A percentile compares a stretch with the other conserved stretches of the same genome.
phyloP scores from a whole-genome alignment of 805 yeast genomes.

The Spathaspora gorwiae region DNA sequence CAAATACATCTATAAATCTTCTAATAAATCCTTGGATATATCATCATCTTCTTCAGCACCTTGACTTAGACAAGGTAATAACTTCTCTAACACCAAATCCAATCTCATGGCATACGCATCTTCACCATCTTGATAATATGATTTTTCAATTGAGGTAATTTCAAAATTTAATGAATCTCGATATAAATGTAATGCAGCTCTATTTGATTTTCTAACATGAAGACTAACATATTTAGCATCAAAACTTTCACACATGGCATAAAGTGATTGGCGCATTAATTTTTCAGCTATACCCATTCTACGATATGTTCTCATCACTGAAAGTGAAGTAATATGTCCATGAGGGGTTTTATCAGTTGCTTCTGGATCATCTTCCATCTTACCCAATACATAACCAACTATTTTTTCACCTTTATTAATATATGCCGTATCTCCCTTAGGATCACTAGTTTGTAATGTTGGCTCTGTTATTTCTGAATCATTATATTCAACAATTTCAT shows the following conservation, averaged over 20 bases:
- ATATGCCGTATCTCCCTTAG: conserved; percentile 62
- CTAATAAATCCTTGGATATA: conserved; percentile 35
- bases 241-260: conserved; percentile 76
- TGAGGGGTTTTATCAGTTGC: conserved; percentile 71
- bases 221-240: conserved; percentile 79
- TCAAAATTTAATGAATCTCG: conserved; percentile 80
- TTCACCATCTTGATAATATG: conserved; percentile 96
- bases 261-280: conserved; percentile 79
- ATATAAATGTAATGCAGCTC: conserved; percentile 91
- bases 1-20: conserved; percentile 11
- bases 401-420: conserved; percentile 67
- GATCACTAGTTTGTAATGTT: conserved; percentile 16
- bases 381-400: conserved; percentile 94
- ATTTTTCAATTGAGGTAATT: conserved; percentile 73
- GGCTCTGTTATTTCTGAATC: conserved; percentile 7
- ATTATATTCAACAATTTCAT: conserved; percentile 17
- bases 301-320: conserved; percentile 94
- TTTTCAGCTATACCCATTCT: conserved; percentile 93
- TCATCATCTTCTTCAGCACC: conserved; percentile 48
- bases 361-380: conserved; percentile 92
- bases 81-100: conserved; percentile 53
- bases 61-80: conserved; percentile 56
- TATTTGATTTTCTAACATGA: conserved; percentile 89
- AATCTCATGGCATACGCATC: conserved; percentile 96
- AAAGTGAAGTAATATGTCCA: conserved; percentile 90